Evolutionary conservation across 352 stramenopile genomes (phyloP), one percentile per base, ranked within the genome.

Genomic region (Blastocystis hominis): DNA sequence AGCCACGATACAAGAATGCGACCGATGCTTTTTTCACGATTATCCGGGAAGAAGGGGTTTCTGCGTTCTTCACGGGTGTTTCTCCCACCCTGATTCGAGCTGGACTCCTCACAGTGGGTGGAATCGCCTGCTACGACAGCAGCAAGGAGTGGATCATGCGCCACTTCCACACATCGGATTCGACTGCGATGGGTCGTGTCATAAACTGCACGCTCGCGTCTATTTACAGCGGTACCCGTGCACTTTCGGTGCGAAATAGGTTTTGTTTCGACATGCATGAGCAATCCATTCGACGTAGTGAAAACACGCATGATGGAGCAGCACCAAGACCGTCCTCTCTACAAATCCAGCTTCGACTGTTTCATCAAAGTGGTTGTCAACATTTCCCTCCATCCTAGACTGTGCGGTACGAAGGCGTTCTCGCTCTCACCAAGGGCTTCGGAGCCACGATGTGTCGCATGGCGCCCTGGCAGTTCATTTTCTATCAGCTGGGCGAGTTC

Each of bases 401-500:
- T 13, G 70, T 68, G 34, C 9, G 24, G 7, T 30, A 69, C 40
- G 70, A 80, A n/a, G 70, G 70, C 47, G 50, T 68, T 13, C 9
- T 59, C 9, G 70, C 70, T 4, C 24, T 80, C 15, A 69, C 70
- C 9, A 80, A 80, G 56, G 70, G 70, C 30, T 80, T 80, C 40
- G 50, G 50, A 30, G 70, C 70, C 7, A 80, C 70, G 30, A 69
- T 62, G 30, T 69, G 50, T n/a, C 50, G 70, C 72, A 80, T 80
- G 70, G 63, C 63, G 7, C 70, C 70, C 9, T 80, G 70, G 70
- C 70, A 80, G 56, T 80, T 80, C 56, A 80, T 80, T 53, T 80
- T 80, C 70, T 80, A 80, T 70, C 50, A 80, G 50, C n/a, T 68
- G 56, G 70, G 50, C 30, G 70, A 80, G 56, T 80, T 80, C 56